Conservation (phyloP, 441 rosid genomes). For the Mallotus japonicus region DNA sequence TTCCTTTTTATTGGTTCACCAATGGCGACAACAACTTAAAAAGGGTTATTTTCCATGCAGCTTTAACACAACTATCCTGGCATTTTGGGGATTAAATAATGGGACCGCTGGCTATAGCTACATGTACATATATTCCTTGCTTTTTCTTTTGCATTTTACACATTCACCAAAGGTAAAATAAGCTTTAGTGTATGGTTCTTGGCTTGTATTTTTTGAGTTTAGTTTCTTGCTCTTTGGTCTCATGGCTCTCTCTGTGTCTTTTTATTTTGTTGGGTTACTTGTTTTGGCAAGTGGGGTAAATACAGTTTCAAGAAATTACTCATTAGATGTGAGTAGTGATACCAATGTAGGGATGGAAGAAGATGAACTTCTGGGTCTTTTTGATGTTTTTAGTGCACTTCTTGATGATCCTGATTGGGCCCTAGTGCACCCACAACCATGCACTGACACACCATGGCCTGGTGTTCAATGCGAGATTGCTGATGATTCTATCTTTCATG, state of each 20-base stretch:
- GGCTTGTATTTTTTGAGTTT: neutral
- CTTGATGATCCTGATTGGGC: constrained; percentile 43
- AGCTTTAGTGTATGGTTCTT: neutral
- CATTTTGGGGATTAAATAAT: neutral
- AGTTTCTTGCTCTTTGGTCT: neutral
- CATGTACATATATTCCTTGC: constrained; percentile 11
- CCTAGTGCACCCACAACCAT: constrained; percentile 40
- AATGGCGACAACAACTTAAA: neutral
- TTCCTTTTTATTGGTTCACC: constrained; percentile 1
- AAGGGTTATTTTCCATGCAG: constrained; percentile 16
- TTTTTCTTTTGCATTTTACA: constrained; percentile 8
- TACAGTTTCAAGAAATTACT: constrained; percentile 17
- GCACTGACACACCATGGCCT: constrained; percentile 54
- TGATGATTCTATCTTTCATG: constrained; percentile 35
- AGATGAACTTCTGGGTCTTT: constrained; percentile 39
- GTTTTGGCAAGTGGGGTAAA: constrained; percentile 29
- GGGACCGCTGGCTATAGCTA: neutral
- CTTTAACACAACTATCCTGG: constrained; percentile 15
- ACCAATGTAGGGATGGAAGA: constrained; percentile 30
- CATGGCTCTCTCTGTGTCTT: constrained; percentile 29
- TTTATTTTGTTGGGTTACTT: constrained; percentile 32
- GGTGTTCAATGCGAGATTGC: constrained; percentile 45
- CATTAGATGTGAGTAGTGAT: neutral
- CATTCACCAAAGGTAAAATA: neutral
- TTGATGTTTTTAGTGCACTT: constrained; percentile 36